These are phyloP conservation scores for Thermoascus crustaceus DNA, from an alignment of 2,329 filamentous ascomycete genomes.

Conservation along the genomic window DNA sequence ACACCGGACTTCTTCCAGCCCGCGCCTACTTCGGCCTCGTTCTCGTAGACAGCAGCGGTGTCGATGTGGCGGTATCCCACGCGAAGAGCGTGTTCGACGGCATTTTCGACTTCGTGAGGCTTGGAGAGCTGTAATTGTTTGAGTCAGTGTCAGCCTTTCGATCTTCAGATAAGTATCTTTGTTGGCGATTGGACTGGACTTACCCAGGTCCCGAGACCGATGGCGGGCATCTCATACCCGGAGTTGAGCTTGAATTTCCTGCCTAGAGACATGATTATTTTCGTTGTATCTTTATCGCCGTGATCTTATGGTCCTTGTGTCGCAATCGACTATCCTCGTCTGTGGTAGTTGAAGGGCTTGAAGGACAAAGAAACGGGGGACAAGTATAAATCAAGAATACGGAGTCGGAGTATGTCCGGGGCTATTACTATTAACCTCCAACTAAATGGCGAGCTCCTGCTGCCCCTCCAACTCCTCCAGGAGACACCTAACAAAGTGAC, in stretches of 20 bases:
- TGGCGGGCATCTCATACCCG: constrained; percentile 33
- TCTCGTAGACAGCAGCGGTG: constrained; percentile 35
- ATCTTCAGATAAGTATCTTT: neutral
- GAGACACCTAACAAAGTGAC: too few species aligned
- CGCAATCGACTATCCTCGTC: too few species aligned
- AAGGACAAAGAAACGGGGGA: too few species aligned
- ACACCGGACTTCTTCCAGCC: constrained; percentile 27
- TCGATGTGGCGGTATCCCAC: constrained; percentile 35
- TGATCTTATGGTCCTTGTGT: too few species aligned
- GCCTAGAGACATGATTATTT: constrained; percentile 28
- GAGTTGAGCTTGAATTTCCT: constrained; percentile 35
- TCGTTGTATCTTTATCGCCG: too few species aligned
- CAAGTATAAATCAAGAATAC: too few species aligned
- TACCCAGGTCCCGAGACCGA: constrained; percentile 38
- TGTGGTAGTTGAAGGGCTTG: too few species aligned
- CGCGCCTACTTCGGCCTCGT: constrained; percentile 24
- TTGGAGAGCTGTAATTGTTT: constrained; percentile 20
- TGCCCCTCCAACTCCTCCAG: too few species aligned
- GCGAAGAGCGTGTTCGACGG: constrained; percentile 39
- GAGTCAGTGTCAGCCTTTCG: neutral
- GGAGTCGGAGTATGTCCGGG: too few species aligned
- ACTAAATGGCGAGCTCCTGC: too few species aligned
- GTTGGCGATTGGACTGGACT: too few species aligned
- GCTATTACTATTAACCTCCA: too few species aligned
- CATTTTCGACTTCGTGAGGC: constrained; percentile 39